Percentiles rank a stretch among this genome's conserved stretches.
Conservation (phyloP, 2,329 filamentous ascomycete species). For the Cytospora leucostoma region DNA sequence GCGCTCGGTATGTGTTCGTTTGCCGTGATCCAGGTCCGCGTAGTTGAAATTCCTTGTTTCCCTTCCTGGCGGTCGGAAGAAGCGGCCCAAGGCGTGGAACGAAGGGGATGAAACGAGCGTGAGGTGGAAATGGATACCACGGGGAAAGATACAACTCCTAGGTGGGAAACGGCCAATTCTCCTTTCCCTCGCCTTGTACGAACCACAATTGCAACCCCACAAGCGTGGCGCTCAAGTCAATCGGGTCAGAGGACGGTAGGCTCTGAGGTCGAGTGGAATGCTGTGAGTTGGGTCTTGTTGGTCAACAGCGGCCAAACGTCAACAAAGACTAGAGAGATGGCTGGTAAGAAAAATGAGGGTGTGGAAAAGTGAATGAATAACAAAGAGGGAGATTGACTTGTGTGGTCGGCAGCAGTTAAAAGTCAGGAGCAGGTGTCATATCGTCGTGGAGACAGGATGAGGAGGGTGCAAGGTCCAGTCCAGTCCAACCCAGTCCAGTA, state of each 20-base stretch:
- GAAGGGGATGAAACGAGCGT: constrained; percentile 20
- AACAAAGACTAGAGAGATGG: not conserved
- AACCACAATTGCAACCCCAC: not conserved
- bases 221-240: not conserved
- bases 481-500: constrained; percentile 2
- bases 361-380: not conserved
- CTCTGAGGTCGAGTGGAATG: not conserved
- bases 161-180: not conserved
- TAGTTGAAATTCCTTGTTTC: not conserved
- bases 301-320: not conserved
- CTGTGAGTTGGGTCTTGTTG: not conserved
- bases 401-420: constrained; percentile 1
- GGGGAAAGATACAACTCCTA: constrained; percentile 2
- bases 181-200: not conserved
- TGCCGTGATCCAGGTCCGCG: constrained; percentile 1
- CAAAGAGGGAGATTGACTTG: constrained; percentile 1
- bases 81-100: not conserved
- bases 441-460: constrained; percentile 3
- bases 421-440: constrained; percentile 6
- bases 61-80: constrained; percentile 2
- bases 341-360: not conserved
- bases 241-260: not conserved
- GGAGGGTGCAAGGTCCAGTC: not conserved
- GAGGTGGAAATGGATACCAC: constrained; percentile 9
- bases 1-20: constrained; percentile 2